Conservation (phyloP, 202 grass and related monocot genomes). For the Carex sylvatica region DNA sequence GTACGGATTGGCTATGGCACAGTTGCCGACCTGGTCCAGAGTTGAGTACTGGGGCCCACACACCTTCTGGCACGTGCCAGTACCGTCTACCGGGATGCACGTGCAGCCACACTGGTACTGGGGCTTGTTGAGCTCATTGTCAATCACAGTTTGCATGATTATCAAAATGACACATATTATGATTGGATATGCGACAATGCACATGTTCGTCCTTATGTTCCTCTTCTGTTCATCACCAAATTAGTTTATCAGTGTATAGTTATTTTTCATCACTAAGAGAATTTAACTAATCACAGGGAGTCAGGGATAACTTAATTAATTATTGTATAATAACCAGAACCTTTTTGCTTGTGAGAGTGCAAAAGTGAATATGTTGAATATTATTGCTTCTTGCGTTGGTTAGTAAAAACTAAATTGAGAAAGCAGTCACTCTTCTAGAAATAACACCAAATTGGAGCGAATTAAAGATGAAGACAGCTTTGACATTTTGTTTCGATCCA, state of each 20-base stretch:
- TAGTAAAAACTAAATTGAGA: background rate
- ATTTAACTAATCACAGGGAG: background rate
- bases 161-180: constrained; percentile 61
- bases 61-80: constrained; percentile 39
- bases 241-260: background rate
- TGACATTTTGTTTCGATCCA: too few species aligned
- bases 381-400: background rate
- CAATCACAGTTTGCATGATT: constrained; percentile 42
- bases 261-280: background rate
- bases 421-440: background rate
- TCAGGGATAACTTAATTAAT: background rate
- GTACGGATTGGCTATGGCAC: constrained; percentile 51
- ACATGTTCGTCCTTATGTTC: constrained; percentile 74
- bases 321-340: background rate
- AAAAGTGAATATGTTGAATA: background rate
- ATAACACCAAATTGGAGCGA: too few species aligned
- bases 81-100: constrained; percentile 28
- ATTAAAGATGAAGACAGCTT: too few species aligned
- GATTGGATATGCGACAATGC: constrained; percentile 65
- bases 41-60: constrained; percentile 75
- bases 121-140: constrained; percentile 61
- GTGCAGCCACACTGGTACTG: constrained; percentile 65
- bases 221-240: constrained; percentile 46
- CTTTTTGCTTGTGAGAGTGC: too few species aligned
- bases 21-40: constrained; percentile 58